phyloP scores from a whole-genome alignment of 176 grass and related monocot genomes.

The Luzula sylvatica region DNA sequence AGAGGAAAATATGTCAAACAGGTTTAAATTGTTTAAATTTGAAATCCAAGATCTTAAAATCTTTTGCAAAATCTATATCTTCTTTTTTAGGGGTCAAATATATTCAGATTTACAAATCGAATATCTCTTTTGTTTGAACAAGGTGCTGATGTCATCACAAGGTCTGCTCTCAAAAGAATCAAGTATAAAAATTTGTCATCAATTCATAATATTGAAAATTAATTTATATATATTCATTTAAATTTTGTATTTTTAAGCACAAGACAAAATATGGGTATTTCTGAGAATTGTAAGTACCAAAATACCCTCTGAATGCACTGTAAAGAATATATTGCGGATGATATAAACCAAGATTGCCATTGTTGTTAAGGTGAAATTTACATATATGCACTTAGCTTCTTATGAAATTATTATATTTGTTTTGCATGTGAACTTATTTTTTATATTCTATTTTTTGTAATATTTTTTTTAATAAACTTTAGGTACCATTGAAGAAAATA shows the following conservation, averaged over 20 bases:
- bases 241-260: conserved; percentile 21
- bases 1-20: conserved; percentile 94
- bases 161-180: conserved; percentile 82
- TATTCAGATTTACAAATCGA: conserved; percentile 92
- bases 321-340: conserved; percentile 98
- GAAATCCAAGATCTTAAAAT: too few relatives aligned
- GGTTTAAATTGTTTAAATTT: conserved; percentile 32
- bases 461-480: conserved; percentile 16
- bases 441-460: neutral
- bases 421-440: too few relatives aligned
- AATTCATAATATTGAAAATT: neutral
- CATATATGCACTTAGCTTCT: neutral
- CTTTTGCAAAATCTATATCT: neutral
- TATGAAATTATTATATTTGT: neutral
- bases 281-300: conserved; percentile 98
- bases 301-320: conserved; percentile 96
- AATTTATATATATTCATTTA: too few relatives aligned
- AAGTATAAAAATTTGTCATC: conserved; percentile 41
- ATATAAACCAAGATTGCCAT: conserved; percentile 84
- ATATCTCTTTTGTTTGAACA: conserved; percentile 96
- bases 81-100: conserved; percentile 65
- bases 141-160: conserved; percentile 97
- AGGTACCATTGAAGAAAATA: conserved; percentile 82
- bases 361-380: conserved; percentile 61
- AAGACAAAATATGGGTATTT: conserved; percentile 96